These are phyloP conservation scores for Malus hybrid DNA, from an alignment of 331 rosid genomes.

Conservation along the genomic window DNA sequence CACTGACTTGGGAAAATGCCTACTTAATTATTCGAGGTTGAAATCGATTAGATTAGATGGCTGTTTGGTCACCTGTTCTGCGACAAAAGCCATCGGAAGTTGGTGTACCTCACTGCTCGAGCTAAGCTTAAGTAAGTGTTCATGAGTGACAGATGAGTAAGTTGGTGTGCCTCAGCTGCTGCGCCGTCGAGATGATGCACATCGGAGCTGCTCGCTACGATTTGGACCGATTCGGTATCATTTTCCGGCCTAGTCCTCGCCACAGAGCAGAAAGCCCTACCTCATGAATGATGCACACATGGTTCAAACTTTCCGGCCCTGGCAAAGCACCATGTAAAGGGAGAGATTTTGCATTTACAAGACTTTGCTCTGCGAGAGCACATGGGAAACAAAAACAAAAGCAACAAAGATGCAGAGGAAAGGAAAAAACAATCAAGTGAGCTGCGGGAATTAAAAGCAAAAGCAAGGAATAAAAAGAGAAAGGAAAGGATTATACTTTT, in stretches of 20 bases:
- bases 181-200: constrained; percentile 99
- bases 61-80: constrained; percentile 26
- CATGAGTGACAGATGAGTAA: constrained; percentile 26
- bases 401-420: no score
- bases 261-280: constrained; percentile 11
- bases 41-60: constrained; percentile 30
- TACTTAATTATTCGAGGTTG: constrained; percentile 14
- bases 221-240: constrained; percentile 85
- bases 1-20: constrained; percentile 28
- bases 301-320: no score
- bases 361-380: no score
- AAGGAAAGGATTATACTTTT: no score
- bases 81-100: constrained; percentile 21
- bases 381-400: no score
- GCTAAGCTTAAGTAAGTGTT: constrained; percentile 41
- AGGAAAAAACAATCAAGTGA: no score
- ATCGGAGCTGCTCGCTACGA: constrained; percentile 92
- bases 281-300: no score
- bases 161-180: constrained; percentile 59
- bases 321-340: no score
- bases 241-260: constrained; percentile 95
- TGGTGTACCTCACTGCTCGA: constrained; percentile 29
- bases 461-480: no score
- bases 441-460: no score
- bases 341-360: no score